Base-by-base conservation (phyloP, 495 filamentous ascomycete genomes). In the Aspergillus incahuasiensis region DNA sequence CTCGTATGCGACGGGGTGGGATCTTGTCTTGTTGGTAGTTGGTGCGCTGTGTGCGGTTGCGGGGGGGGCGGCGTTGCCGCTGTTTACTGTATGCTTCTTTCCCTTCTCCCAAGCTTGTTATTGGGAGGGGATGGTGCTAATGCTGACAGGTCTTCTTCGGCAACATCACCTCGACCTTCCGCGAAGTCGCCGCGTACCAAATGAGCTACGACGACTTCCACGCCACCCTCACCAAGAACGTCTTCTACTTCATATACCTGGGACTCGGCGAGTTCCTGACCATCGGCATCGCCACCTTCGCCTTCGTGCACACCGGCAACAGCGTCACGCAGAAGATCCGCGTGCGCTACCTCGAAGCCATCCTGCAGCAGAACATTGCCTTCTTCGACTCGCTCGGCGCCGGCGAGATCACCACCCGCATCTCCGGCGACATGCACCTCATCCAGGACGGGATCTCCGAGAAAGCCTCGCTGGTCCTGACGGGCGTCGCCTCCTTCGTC, bases 291-390 rank as follows among this genome's bases (percentile, higher is more conserved):
- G 79, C 84, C 15, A 95, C 90, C 0, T 84, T 92, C 15, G 89
- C 88, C 12, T 97, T 94, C 72, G 94, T 96, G 63, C 96, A 96
- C 67, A 90, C 88, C 0, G 94, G 92, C 49, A 92, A 97, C 68
- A 86, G 92, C 58, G 81, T 94, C 61, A 85, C 87, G 21, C 83
- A 83, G 60, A 90, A 90, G 73, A 89, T 96, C 59, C 83, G 91
- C 30, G 83, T 89, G 66, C 80, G 86, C 46, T 96, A 96, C 67
- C 79, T 96, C 1, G 74, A 79, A 49, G 88, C 89, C 32, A 91
- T 91, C 63, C 78, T 96, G 74, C 83, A 85, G 40, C 91, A 96
- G 64, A 96, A 96, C 68, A 90, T 96, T 63, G 91, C 83, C 48
- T 95, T 90, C 68, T 96, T 95, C 69, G 91, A 96, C 68, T 90